A percentile compares a stretch with the other conserved stretches of the same genome.
Evolutionary conservation across 1,284 basidiomycete genomes (phyloP).

Genomic region (Schizophyllum commune): DNA sequence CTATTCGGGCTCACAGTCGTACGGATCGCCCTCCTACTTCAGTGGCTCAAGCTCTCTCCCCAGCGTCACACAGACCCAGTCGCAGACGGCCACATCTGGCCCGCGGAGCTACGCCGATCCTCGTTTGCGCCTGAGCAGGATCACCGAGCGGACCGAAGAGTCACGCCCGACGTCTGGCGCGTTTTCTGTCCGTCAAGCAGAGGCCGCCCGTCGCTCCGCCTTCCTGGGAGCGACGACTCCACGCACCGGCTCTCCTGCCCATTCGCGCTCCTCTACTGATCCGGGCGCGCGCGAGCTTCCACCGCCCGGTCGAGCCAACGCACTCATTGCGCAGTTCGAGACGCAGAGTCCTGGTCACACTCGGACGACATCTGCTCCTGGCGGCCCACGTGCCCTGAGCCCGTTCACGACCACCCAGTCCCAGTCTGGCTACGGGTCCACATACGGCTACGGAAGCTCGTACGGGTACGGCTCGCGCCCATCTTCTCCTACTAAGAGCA

Average conservation of each 20-base stretch:
- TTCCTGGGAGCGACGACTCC: constrained; percentile 19
- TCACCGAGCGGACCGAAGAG: constrained; percentile 53
- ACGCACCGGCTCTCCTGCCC: constrained; percentile 14
- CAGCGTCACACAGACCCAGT: constrained; percentile 20
- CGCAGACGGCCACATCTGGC: neutral
- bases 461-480: constrained; percentile 10
- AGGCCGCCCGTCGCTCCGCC: constrained; percentile 33
- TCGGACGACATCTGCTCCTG: constrained; percentile 47
- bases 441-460: neutral
- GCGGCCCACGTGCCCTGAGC: constrained; percentile 40
- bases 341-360: constrained; percentile 43
- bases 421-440: constrained; percentile 21
- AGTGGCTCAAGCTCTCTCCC: constrained; percentile 13
- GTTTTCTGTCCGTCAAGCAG: constrained; percentile 25
- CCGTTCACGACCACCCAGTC: constrained; percentile 38
- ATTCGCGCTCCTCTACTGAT: constrained; percentile 36
- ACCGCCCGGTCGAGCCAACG: constrained; percentile 51
- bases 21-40: constrained; percentile 20
- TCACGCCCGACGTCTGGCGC: constrained; percentile 21
- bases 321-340: constrained; percentile 71
- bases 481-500: constrained; percentile 9
- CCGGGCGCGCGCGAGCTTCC: constrained; percentile 38
- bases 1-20: neutral
- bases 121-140: constrained; percentile 43
- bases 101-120: constrained; percentile 20